Conservation (phyloP, 2,329 filamentous ascomycete species). For the Cercospora beticola region DNA sequence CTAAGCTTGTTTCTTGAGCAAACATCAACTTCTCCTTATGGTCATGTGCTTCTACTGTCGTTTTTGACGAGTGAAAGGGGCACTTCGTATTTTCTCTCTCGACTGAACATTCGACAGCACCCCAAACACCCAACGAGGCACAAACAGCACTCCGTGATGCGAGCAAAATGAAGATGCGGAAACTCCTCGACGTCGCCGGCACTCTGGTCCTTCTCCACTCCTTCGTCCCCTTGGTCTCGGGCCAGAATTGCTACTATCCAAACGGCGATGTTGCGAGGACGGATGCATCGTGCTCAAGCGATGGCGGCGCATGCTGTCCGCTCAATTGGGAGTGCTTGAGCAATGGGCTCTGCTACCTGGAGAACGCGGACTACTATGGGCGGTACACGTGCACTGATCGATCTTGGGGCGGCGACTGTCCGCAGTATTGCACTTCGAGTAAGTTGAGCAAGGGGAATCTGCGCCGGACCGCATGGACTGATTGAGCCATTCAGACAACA, state of each 20-base stretch:
- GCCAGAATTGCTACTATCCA: constrained; percentile 40
- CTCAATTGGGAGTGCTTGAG: constrained; percentile 37
- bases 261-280: constrained; percentile 33
- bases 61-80: not conserved
- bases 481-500: constrained; percentile 17
- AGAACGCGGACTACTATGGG: constrained; percentile 29
- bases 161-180: constrained; percentile 3
- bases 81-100: not conserved
- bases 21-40: constrained; percentile 6
- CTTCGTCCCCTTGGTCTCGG: constrained; percentile 11
- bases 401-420: constrained; percentile 34
- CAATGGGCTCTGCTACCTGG: constrained; percentile 38
- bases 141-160: constrained; percentile 3
- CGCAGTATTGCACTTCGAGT: constrained; percentile 34
- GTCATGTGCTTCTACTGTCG: not conserved
- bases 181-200: constrained; percentile 3
- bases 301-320: constrained; percentile 38
- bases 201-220: constrained; percentile 17
- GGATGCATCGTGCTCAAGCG: constrained; percentile 30
- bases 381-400: constrained; percentile 40
- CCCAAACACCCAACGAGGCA: not conserved
- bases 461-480: not conserved
- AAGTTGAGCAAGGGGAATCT: constrained; percentile 6
- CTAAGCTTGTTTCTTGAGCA: constrained; percentile 14
- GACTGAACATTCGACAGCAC: not conserved